Evolutionary conservation across 1,139 yeast species (phyloP), one percentile per base, ranked within the genome.

Genomic region (Candida buenavistaensis): DNA sequence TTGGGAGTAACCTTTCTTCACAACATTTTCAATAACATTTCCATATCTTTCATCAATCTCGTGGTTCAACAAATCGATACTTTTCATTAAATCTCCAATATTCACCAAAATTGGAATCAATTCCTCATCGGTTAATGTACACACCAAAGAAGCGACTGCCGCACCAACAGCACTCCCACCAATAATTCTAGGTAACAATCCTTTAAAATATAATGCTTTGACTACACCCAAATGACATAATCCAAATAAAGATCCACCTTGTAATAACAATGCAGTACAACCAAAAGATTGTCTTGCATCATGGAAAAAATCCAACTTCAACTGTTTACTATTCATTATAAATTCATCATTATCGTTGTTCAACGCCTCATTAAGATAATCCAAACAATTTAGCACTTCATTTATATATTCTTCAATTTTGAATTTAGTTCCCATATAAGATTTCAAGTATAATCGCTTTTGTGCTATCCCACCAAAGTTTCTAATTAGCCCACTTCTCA

Each of bases 151-250:
- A 0, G 96, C 97, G 15, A 89, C 92, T 1, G 92, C 83, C 0
- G 97, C 95, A 2, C 97, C 97, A 38, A 88, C 88, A 0, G 96
- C 94, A 41, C 92, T 84, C 0, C 97, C 97, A n/a, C 94, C 86
- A 24, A 92, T 78, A 3, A 92, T 85, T 32, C 84, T 63, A 0
- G 98, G 98, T 33, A 90, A 64, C 24, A 90, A 62, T 0, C 88
- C 82, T 43, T 83, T 80, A 45, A 75, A 73, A 44, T 82, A 77
- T 14, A 92, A 63, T 0, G 94, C 92, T 45, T 84, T 84, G 6
- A 90, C 86, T 1, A 90, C 96, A 1, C 98, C 98, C 32, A 92
- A 58, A 56, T 92, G 98, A 52, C 96, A 89, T 42, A 92, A 66
- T 0, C 97, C 97, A 62, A 90, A 92, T 17, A 92, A 63, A 0